These are phyloP conservation scores for Cutaneotrichosporon cutaneum DNA, from an alignment of 1,284 basidiomycete genomes.

Conservation along the genomic window DNA sequence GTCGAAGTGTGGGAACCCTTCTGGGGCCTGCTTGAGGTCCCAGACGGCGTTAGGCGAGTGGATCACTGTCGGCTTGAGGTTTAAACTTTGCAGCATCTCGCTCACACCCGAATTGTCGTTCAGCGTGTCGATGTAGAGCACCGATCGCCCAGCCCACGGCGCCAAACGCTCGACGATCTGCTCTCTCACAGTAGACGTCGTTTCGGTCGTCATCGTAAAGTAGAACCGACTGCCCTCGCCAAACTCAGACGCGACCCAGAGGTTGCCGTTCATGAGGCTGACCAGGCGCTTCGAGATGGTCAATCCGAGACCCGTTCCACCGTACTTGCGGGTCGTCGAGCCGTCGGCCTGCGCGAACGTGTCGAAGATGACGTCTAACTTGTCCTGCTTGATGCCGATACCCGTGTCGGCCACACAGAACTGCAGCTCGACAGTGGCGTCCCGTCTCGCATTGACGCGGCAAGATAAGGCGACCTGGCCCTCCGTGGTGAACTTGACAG, in stretches of 20 bases:
- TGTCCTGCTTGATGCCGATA: slow-evolving; percentile 98
- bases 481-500: slow-evolving; percentile 92
- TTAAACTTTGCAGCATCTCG: slow-evolving; percentile 73
- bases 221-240: slow-evolving; percentile 93
- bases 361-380: slow-evolving; percentile 97
- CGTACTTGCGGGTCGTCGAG: slow-evolving; percentile 92
- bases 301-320: slow-evolving; percentile 94
- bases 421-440: slow-evolving; percentile 81
- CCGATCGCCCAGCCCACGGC: slow-evolving; percentile 66
- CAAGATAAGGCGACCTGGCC: slow-evolving; percentile 91
- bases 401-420: slow-evolving; percentile 98
- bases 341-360: slow-evolving; percentile 99
- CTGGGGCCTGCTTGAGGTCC: slow-evolving; percentile 59
- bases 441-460: slow-evolving; percentile 64
- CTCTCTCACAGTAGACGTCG: slow-evolving; percentile 57
- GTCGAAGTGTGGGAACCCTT: slow-evolving; percentile 84
- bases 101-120: slow-evolving; percentile 74
- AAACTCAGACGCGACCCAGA: slow-evolving; percentile 96
- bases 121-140: slow-evolving; percentile 88
- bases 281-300: slow-evolving; percentile 94
- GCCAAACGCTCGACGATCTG: slow-evolving; percentile 71
- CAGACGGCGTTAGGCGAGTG: slow-evolving; percentile 75
- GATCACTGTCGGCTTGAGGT: slow-evolving; percentile 76
- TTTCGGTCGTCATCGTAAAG: slow-evolving; percentile 77
- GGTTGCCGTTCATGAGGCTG: slow-evolving; percentile 94